Base-by-base conservation (phyloP, 441 rosid species). In the Arabidopsis hybrid region DNA sequence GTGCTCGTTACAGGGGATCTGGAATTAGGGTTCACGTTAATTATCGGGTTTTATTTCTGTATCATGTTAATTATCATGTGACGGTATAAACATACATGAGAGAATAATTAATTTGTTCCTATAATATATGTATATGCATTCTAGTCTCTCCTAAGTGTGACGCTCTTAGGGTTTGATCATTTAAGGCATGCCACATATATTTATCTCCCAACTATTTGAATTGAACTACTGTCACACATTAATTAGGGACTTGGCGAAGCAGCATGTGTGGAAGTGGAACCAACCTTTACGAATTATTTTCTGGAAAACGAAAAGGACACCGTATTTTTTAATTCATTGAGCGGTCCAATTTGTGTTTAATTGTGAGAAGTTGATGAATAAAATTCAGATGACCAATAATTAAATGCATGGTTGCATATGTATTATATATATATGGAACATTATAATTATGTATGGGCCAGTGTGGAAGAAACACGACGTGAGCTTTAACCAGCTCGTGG, bases 1-100 rank as follows among this genome's bases (percentile, higher is more conserved):
- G 57, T 53, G 56, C 58, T 63, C 69, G 3, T 45, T 9, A 43
- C 38, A 35, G 40, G 31, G 36, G 40, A 66, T 67, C n/a, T 7
- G 13, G 12, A 3, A 26, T 60, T 65, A 18, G 17, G 50, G 59
- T 10, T 60, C 6, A 51, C 43, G 60, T 39, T 50, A 50, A 38
- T 50, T 39, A 12, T 29, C 4, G 8, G 13, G 7, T 14, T 26
- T 60, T 21, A 11, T 47, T 46, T 14, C 11, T 39, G 4, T 26
- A 26, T 26, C 29, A 1, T 59, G 55, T 29, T 67, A 14, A 43
- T 56, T 31, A 29, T 34, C 60, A 40, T 5, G 32, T 31, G 43
- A 68, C 43, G 7, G 63, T 8, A 12, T 16, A 68, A 56, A 55
- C 7, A 42, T 40, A 2, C 26, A 21, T 21, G 26, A 21, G 17